Percentiles rank a stretch among this genome's conserved stretches.
These are phyloP conservation scores for Colletotrichum navitas DNA, from an alignment of 2,329 filamentous ascomycete species.

Conservation along the genomic window DNA sequence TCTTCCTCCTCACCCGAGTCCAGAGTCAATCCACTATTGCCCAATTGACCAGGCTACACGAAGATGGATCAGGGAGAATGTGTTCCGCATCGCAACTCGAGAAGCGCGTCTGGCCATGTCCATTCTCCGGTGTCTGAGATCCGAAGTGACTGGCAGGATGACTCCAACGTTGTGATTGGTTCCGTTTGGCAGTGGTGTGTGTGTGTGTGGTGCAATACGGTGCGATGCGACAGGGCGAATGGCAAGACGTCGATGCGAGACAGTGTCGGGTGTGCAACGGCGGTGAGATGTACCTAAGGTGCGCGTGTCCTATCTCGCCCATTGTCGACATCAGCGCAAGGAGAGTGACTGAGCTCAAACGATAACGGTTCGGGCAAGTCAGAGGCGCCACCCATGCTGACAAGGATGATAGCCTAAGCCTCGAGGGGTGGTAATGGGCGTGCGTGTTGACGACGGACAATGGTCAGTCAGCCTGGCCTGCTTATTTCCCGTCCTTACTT, in stretches of 20 bases:
- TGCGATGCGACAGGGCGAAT: conserved; percentile 25
- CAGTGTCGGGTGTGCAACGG: conserved; percentile 31
- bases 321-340: not conserved
- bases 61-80: not conserved
- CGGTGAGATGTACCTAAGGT: conserved; percentile 29
- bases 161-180: not conserved
- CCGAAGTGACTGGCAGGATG: not conserved
- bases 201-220: not conserved
- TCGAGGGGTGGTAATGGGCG: conserved; percentile 3
- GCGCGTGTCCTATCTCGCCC: conserved; percentile 16
- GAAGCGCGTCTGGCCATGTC: not conserved
- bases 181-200: not conserved
- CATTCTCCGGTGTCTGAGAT: not conserved
- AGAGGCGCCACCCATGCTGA: conserved; percentile 12
- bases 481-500: not conserved
- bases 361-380: not conserved
- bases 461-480: not conserved
- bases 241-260: conserved; percentile 9
- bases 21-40: not conserved
- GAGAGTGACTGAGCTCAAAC: not conserved
- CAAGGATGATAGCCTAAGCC: not conserved
- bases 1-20: not conserved
- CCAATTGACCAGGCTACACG: too few species aligned
- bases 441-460: conserved; percentile 4
- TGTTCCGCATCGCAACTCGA: not conserved